Evolutionary conservation across 1,284 basidiomycete genomes (phyloP), one percentile per base, ranked within the genome.

Genomic region (Sporisorium graminicola): DNA sequence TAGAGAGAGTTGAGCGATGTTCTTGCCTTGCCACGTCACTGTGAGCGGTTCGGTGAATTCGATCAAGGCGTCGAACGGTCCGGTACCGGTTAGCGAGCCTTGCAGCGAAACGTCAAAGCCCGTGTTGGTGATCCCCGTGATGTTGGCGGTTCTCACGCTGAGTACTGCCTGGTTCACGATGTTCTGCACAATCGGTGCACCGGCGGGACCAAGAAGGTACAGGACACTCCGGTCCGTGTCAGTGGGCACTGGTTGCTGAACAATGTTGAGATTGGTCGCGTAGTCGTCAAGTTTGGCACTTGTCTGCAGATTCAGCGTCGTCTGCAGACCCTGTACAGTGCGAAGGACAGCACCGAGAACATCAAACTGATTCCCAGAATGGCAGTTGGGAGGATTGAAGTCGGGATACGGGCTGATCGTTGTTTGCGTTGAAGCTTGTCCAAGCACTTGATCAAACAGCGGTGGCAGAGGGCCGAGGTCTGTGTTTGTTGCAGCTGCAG

Each of bases 1-100:
- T 31, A 93, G 88, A 5, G 88, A 76, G 71, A 93, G 91, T 7
- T 87, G 86, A 4, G 91, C 92, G 67, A 93, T 93, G 72, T 90
- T 80, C n/a, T 88, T 86, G 5, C 90, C 91, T 77, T 91, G 86
- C 90, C 91, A 93, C 10, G 86, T 88, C 24, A 93, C 90, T 13
- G 89, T 90, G 57, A 86, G 63, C 5, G 78, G 80, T 24, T 86
- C 78, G 29, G 80, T 78, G 80, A 86, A 84, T 75, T 85, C 74
- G 58, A 82, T 77, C 58, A 81, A 92, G 85, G 49, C 89, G 80
- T 65, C 92, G 80, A 85, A 90, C 87, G 84, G 84, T 55, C 81
- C 83, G 9, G 80, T 75, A 29, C 55, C 57, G 16, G 69, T 64
- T 31, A 85, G 71, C 37, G 64, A 56, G 29, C 84, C 84, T 5